Evolutionary conservation across 305 asterid genomes (phyloP), one percentile per base, ranked within the genome.

Genomic region (Salvia sclarea): DNA sequence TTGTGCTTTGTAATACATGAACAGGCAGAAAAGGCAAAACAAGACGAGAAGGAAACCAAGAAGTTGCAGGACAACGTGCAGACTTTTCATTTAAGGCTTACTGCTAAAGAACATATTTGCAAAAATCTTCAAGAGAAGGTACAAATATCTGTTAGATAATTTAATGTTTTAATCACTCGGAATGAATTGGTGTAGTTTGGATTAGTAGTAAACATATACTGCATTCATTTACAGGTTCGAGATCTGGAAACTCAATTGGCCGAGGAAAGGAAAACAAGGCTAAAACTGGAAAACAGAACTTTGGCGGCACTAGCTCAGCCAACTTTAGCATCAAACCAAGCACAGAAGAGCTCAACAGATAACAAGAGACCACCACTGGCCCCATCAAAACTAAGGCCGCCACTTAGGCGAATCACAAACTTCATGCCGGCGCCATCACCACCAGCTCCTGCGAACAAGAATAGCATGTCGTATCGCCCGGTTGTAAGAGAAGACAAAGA

Each of bases 11-110:
- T 71, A 44, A 37, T 68, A 52, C 71, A 71, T 77, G 22, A 76
- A 83, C 94, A 93, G 97, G 92, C 88, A 61, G 98, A 94, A 74
- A 88, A 91, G 44, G 87, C 85, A 10, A 94, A 87, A 75, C 94
- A 91, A 55, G 97, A 91, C 70, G 98, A 90, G 83, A 88, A 85
- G 85, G 98, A 94, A 86, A 79, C 81, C 13, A 90, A 87, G 77
- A 88, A 81, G 73, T 84, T 94, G 90, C 98, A 89, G 84, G 98
- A 91, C 10, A 88, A 17, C 73, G 53, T 89, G 64, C 97, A 94
- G 81, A 72, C 95, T 75, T 48, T 88, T 81, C 96, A 88, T 74
- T 66, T 89, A 41, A 84, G 87, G 79, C 89, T 90, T 75, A 79
- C 84, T 64, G 88, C 91, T 41, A 87, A 96, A 84, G 98, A 94